Conservation (phyloP, 148 eudicot genomes). For the Spergularia bocconei region DNA sequence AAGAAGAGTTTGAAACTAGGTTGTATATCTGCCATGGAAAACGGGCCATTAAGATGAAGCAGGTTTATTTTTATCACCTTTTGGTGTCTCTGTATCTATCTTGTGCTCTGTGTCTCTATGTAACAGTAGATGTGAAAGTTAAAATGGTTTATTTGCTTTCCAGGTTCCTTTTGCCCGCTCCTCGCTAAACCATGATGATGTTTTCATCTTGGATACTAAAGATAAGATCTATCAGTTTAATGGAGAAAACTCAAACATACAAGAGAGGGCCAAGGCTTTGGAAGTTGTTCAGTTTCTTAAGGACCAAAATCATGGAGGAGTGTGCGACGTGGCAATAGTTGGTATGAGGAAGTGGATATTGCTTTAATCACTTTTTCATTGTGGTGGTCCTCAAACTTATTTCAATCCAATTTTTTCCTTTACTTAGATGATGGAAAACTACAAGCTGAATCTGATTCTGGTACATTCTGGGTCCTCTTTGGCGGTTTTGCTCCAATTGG, state of each 20-base stretch:
- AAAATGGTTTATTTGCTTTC: constrained; percentile 21
- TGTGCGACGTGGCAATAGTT: constrained; percentile 89
- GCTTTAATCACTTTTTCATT: background rate
- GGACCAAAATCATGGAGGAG: constrained; percentile 87
- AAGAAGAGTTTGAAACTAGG: constrained; percentile 92
- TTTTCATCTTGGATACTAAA: constrained; percentile 87
- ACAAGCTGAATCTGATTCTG: constrained; percentile 95
- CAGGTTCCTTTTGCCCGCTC: constrained; percentile 99
- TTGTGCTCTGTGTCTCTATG: background rate
- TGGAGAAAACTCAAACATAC: constrained; percentile 97
- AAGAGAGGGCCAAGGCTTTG: constrained; percentile 96
- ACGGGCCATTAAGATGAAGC: constrained; percentile 84
- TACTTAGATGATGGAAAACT: constrained; percentile 88
- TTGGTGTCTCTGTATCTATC: background rate
- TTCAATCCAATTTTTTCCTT: background rate
- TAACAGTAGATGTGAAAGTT: background rate
- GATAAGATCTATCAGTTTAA: constrained; percentile 96
- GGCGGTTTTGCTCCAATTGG: constrained; percentile 99
- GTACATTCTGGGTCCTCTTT: constrained; percentile 95
- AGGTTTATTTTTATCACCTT: constrained; percentile 43
- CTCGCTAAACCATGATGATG: constrained; percentile 94
- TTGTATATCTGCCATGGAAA: constrained; percentile 89
- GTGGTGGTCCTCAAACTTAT: constrained; percentile 16
- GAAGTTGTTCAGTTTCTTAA: constrained; percentile 92
- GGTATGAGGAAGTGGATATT: constrained; percentile 48